Evolutionary conservation across 2,329 filamentous ascomycete genomes (phyloP), one percentile per base, ranked within the genome.

Genomic region (Davidsoniella australis): DNA sequence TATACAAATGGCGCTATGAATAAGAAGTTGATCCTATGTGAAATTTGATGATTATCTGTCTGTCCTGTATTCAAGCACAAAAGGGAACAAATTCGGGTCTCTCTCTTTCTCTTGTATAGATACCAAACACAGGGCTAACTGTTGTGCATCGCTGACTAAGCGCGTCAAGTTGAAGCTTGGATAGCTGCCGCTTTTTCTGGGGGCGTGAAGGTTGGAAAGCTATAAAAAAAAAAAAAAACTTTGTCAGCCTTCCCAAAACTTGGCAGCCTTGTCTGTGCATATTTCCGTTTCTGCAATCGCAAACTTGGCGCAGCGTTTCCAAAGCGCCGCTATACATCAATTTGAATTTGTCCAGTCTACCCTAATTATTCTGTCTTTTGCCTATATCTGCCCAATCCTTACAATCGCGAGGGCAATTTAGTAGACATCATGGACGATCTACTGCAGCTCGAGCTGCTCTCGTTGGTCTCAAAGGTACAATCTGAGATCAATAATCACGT

Each of bases 401-500:
- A 18, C 33, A 5, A 16, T 33, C 45, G 26, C 36, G 6, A 16
- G 16, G 12, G 24, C 24, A 17, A 33, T 42, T 18, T 33, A 12
- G 29, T 45, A 20, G 29, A 18, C 57, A 63, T 58, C 56, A 94
- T 95, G 86, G 87, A 94, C 62, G 89, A 95, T 61, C 75, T 98
- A 57, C 77, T 85, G 63, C 84, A 85, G 58, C 79, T 98, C 61
- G 91, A 98, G 72, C 73, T 93, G 54, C 75, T 98, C 48, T 94
- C 88, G 58, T 80, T 98, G 60, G 87, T 96, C 50, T 91, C 86
- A 46, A 94, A 89, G 64, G 86, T 98, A 58, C 87, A 87, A 12
- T 89, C 84, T 16, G 91, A 98, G 65, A 73, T 98, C 48, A 82
- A 94, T 59, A 98, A 98, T 61, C 85, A 98, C 66, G 67, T 96